Evolutionary conservation across 768 basidiomycete genomes (phyloP), one percentile per base, ranked within the genome.

Genomic region (Cystobasidium ongulense): DNA sequence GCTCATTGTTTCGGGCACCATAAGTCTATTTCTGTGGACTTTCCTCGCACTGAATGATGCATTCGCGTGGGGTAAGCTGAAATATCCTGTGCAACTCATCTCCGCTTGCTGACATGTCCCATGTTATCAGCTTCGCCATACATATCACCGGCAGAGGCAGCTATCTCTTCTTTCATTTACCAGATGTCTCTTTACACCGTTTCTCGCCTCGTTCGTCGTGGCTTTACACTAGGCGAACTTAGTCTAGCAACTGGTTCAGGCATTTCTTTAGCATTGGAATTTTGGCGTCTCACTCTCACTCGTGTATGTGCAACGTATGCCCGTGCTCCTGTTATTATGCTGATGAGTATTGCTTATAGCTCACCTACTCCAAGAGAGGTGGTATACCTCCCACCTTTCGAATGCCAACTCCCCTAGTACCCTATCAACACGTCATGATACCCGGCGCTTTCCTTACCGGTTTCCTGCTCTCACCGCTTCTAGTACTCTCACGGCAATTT

Each of bases 181-280:
- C 96, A 97, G 80, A 89, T 93, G 79, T 87, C 91, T 63, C 83
- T 98, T 57, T 99, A 98, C 81, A 84, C 90, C 59, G 90, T 90
- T 50, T 85, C 96, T 50, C 86, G 96, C 27, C 84, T 99, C 53
- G 94, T 93, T 2, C 90, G 96, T 78, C 86, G 90, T n/a, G 91
- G 90, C 13, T 94, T 98, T 82, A 98, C 94, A 0, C 85, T 99
- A 0, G 96, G 96, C 36, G 96, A 99, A 80, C 85, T 98, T 21
- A 89, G 89, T 29, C 82, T 97, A 29, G 90, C 95, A 21, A 89
- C 88, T 53, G 91, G 91, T 76, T 92, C 92, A 50, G 92, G 90
- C 4, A 90, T 92, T 1, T 88, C 88, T 0, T 80, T 98, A 27
- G 88, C 88, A 77, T 88, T 92, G 84, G 95, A 98, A 80, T 85